Base-by-base conservation (phyloP, 495 filamentous ascomycete genomes). In the Hypoxylon intermedium region DNA sequence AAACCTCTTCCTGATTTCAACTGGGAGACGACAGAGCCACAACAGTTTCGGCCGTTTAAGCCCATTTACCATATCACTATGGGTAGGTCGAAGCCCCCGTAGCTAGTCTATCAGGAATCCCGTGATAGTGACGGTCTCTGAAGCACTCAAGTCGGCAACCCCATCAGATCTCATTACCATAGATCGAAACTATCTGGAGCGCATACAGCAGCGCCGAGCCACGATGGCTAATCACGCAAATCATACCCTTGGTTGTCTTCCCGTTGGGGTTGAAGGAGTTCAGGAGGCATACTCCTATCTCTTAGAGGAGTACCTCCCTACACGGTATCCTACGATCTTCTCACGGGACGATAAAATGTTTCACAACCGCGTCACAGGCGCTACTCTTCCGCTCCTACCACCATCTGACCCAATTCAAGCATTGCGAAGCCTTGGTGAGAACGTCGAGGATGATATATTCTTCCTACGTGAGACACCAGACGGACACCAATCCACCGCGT, bases 361-460 rank as follows among this genome's bases (percentile, higher is more conserved):
- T 26, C 55, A 69, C 24, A 85, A 85, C 62, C 58, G 61, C 12
- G 75, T 83, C 15, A 85, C 82, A 6, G 59, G 63, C 3, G 65
- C 63, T 40, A 57, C 60, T 5, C 74, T 80, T 46, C 80, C 86
- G 3, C 67, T 84, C 3, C 28, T 58, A 3, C 55, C 70, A 45
- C 44, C 53, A 9, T 36, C 53, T 0, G 61, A 70, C 46, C 64
- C 76, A 4, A 30, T 69, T 2, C 51, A 44, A 13, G 63, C 72
- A 13, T 75, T 91, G 6, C 53, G 75, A 6, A 77, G 75, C 15
- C 75, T 92, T 5, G 82, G 78, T 45, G 73, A 77, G 34, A 82
- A 81, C 46, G 75, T 93, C 19, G 90, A 93, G 54, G 85, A 88
- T 42, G 92, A 96, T 50, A 83, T 93, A 71, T 82, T 93, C 21